Evolutionary conservation across 208 protist genomes (phyloP).

Genomic region (Leishmania guyanensis): DNA sequence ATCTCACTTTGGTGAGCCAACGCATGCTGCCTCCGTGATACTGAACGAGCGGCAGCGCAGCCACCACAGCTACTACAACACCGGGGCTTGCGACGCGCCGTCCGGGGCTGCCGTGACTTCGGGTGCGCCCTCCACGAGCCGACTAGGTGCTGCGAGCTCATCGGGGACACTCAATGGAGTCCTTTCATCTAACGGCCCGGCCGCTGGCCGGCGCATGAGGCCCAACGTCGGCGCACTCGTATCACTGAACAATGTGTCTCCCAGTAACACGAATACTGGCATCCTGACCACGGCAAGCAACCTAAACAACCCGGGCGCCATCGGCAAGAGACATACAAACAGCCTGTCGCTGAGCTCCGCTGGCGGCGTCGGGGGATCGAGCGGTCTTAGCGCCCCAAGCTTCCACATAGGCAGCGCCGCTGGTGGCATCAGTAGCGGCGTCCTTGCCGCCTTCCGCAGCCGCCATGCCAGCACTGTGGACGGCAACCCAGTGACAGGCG

Average conservation of each 20-base stretch:
- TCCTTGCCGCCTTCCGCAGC: not conserved
- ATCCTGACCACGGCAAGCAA: conserved; percentile 1
- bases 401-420: not conserved
- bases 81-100: not conserved
- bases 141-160: not conserved
- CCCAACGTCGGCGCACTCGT: conserved; percentile 13
- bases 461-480: conserved; percentile 3
- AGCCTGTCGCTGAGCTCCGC: conserved; percentile 15
- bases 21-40: not conserved
- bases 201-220: conserved; percentile 19
- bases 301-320: not conserved
- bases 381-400: not conserved
- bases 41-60: not conserved
- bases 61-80: not conserved
- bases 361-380: conserved; percentile 4
- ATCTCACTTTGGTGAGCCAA: not conserved
- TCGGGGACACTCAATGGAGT: not conserved
- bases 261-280: conserved; percentile 6
- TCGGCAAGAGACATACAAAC: not conserved
- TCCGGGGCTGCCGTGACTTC: not conserved
- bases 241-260: not conserved
- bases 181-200: not conserved
- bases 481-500: not conserved
- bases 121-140: not conserved
- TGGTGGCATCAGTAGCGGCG: not conserved